Conservation (phyloP, 345 rosid species). For the Mallotus nudiflorus region DNA sequence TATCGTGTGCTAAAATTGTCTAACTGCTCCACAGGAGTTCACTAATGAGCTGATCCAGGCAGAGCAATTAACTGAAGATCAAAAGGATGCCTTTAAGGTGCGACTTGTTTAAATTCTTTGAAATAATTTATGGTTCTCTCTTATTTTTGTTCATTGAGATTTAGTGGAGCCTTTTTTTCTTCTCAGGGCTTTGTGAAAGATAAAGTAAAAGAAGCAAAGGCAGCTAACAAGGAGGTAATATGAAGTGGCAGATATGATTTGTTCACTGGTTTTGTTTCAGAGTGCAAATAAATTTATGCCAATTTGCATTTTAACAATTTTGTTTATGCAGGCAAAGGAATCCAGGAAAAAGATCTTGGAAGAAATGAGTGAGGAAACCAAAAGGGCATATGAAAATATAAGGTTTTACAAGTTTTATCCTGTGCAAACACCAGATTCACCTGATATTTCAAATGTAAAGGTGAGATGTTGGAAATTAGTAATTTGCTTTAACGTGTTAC, state of each 20-base stretch:
- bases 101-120: slow-evolving; percentile 9
- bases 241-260: background rate
- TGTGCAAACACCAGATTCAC: slow-evolving; percentile 60
- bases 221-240: slow-evolving; percentile 75
- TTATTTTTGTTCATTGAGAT: background rate
- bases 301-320: slow-evolving; percentile 1
- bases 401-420: slow-evolving; percentile 98
- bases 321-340: slow-evolving; percentile 66
- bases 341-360: slow-evolving; percentile 75
- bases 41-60: slow-evolving; percentile 56
- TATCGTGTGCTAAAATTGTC: slow-evolving; percentile 12
- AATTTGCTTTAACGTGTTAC: background rate
- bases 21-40: slow-evolving; percentile 60
- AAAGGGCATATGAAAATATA: slow-evolving; percentile 59
- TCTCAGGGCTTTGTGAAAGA: slow-evolving; percentile 74
- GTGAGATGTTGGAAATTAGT: slow-evolving; percentile 30
- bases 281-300: background rate
- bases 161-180: background rate
- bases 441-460: slow-evolving; percentile 71
- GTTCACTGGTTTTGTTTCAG: background rate
- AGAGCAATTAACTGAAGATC: slow-evolving; percentile 71
- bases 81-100: slow-evolving; percentile 86
- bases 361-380: slow-evolving; percentile 81
- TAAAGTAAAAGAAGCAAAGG: slow-evolving; percentile 86
- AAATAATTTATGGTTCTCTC: slow-evolving; percentile 9